phyloP scores from a whole-genome alignment of 306 rosid genomes.

The Sophora flavescens region DNA sequence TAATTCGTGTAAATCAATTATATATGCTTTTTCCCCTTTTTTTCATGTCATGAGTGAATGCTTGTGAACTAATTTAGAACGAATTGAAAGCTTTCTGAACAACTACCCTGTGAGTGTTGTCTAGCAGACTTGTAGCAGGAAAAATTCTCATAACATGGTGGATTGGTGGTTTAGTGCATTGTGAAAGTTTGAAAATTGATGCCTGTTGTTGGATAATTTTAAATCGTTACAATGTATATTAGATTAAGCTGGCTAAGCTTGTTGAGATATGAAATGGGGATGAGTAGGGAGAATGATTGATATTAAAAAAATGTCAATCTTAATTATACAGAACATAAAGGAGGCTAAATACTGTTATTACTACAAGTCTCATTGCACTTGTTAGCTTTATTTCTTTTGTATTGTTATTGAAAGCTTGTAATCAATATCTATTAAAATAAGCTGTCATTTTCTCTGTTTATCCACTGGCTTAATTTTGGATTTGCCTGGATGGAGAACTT shows the following conservation, averaged over 20 bases:
- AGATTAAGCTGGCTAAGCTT: constrained; percentile 18
- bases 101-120: constrained; percentile 10
- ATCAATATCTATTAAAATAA: not conserved
- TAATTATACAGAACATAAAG: not conserved
- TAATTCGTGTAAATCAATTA: not conserved
- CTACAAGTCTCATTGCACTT: not conserved
- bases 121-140: constrained; percentile 18
- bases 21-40: not conserved
- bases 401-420: not conserved
- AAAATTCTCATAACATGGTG: constrained; percentile 10
- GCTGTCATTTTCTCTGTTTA: constrained; percentile 1
- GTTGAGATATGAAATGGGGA: not conserved
- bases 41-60: constrained; percentile 9
- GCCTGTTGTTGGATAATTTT: not conserved
- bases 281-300: not conserved
- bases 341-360: not conserved
- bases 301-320: not conserved
- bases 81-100: not conserved
- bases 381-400: not conserved
- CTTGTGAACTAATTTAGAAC: not conserved
- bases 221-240: constrained; percentile 4
- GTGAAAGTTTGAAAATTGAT: constrained; percentile 26
- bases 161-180: constrained; percentile 26
- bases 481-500: constrained; percentile 19
- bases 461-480: not conserved